These are phyloP conservation scores for Smittium mucronatum DNA, from an alignment of 371 early-diverging fungal genomes.

Conservation along the genomic window DNA sequence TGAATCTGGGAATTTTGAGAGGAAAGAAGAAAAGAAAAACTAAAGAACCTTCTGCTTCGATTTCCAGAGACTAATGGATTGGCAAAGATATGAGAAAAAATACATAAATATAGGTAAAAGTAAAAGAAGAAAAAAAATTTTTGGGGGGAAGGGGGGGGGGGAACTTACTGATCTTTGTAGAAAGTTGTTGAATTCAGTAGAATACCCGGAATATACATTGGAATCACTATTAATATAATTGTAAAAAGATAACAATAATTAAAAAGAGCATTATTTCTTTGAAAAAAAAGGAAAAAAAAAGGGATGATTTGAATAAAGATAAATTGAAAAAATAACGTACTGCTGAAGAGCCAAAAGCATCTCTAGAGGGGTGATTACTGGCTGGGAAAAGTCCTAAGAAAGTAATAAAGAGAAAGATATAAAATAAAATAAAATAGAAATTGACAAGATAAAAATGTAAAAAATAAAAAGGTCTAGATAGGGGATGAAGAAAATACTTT, in stretches of 20 bases:
- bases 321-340: neutral
- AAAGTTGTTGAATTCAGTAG: constrained; percentile 53
- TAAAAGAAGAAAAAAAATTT: constrained; percentile 15
- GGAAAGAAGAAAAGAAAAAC: neutral
- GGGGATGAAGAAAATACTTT: constrained; percentile 33
- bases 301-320: neutral
- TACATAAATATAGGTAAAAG: constrained; percentile 21
- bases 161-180: constrained; percentile 34
- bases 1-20: no score
- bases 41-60: neutral
- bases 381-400: constrained; percentile 65
- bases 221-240: constrained; percentile 25
- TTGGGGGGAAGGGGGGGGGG: no score
- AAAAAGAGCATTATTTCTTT: neutral
- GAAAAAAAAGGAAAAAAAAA: neutral
- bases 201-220: constrained; percentile 64
- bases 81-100: no score
- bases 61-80: neutral
- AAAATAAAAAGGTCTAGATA: no score
- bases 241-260: neutral
- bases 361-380: constrained; percentile 88
- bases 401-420: no score
- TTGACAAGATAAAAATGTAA: no score
- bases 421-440: no score
- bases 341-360: constrained; percentile 57